Base-by-base conservation (phyloP, 768 basidiomycete species). In the Russula olivacea region DNA sequence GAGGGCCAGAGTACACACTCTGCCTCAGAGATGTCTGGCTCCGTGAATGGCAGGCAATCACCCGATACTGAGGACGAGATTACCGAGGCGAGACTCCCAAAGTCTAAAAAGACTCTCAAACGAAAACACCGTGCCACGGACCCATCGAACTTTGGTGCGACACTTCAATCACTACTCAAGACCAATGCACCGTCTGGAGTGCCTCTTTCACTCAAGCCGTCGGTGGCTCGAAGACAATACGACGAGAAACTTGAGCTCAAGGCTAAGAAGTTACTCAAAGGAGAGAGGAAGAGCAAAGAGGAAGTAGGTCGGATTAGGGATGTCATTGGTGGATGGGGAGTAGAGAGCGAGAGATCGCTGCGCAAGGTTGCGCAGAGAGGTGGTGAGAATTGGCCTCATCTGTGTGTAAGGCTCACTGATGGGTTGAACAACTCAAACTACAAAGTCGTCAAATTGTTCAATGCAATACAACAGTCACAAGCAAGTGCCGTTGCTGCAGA, bases 251-350 rank as follows among this genome's bases (percentile, higher is more conserved):
- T 89, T 47, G 89, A 93, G 71, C 73, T 75, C 61, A 81, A 81
- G 70, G 90, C 89, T 2, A 87, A 82, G 71, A 89, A 85, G 68
- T 80, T 83, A 17, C 79, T 93, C 34, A 85, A 83, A 56, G 76
- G 82, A 28, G 90, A 89, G 69, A 84, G 79, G 73, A 89, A 85
- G 71, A 88, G 86, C 65, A 87, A 80, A 66, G 88, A 89, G 66
- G 88, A 89, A 66, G 84, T 78, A 65, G 83, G 83, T 14, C 76
- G 83, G 61, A 80, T 88, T 66, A 81, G 76, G 45, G 86, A 88
- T 72, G 83, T 85, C 17, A 91, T 89, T 71, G 91, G 86, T 61
- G 93, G 92, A 47, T 97, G 93, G 94, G 94, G 89, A 34, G 88
- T 82, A 14, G 89, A 90, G 73, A 83, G 82, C 74, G 92, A 87